A percentile compares a stretch with the other conserved stretches of the same genome.
phyloP scores from a whole-genome alignment of 2,329 filamentous ascomycete species.

The Eurotiales sp. region DNA sequence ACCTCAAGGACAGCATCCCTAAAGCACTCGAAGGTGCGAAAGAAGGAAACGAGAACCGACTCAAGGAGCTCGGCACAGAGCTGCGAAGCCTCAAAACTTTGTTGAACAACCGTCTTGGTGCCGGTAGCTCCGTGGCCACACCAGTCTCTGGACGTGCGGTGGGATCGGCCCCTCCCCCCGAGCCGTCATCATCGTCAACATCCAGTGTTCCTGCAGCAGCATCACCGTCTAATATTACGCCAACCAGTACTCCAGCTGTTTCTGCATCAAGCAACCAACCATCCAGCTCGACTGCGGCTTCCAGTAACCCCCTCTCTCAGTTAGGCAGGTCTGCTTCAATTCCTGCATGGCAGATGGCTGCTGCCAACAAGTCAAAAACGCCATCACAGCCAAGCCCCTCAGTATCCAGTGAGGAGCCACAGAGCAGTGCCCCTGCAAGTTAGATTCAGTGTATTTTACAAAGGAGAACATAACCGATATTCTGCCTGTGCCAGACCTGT shows the following conservation, averaged over 20 bases:
- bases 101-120: conserved; percentile 61
- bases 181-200: conserved; percentile 21
- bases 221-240: conserved; percentile 23
- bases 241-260: conserved; percentile 19
- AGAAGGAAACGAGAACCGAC: conserved; percentile 71
- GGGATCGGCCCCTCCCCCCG: conserved; percentile 23
- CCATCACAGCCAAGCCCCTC: conserved; percentile 25
- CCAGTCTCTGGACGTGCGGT: conserved; percentile 30
- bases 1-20: conserved; percentile 79
- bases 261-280: conserved; percentile 32
- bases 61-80: conserved; percentile 82
- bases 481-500: neutral
- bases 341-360: conserved; percentile 75
- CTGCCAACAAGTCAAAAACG: conserved; percentile 51
- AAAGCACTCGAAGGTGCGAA: conserved; percentile 85
- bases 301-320: conserved; percentile 46
- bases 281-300: conserved; percentile 25
- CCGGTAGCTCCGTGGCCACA: conserved; percentile 26
- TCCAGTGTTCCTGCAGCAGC: conserved; percentile 25
- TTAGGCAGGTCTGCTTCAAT: conserved; percentile 61
- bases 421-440: conserved; percentile 2
- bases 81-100: conserved; percentile 90
- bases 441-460: conserved; percentile 7
- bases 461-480: neutral
- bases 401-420: conserved; percentile 23